Base-by-base conservation (phyloP, 179 eudicot genomes). In the Monotropa hypopitys region DNA sequence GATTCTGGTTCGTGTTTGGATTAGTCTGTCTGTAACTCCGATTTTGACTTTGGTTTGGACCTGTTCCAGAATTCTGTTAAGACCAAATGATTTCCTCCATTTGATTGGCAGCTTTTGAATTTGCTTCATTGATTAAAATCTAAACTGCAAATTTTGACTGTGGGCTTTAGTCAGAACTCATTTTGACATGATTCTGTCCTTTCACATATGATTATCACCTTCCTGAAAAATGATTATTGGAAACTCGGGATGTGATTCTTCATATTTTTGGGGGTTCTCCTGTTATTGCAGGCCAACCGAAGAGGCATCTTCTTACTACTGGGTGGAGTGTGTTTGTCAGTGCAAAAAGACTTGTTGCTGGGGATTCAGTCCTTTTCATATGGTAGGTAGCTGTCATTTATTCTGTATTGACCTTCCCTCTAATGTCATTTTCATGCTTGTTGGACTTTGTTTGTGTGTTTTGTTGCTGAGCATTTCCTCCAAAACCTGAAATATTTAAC, bases 281-380 rank as follows among this genome's bases (percentile, higher is more conserved):
- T 70, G n/a, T 51, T 72, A 40, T 68, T 80, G 75, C 86, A 89
- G 92, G 92, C 59, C 92, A 89, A 81, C 92, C 92, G 38, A 89
- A 89, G 84, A 82, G 92, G 77, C 92, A 89, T 89, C 90, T 89
- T 59, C 88, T 89, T 45, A 89, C 92, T 68, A 89, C 92, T 21
- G 92, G 92, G 47, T 89, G 92, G 92, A 89, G 92, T 75, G 92
- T 89, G 78, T 89, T 89, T 75, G 92, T 89, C 20, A 89, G 92
- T 82, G 88, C 92, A 71, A 89, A 89, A 84, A 83, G 90, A 79
- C 88, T 89, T 45, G 89, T 86, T 51, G 92, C 92, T 57, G 92
- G 92, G 46, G 92, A 89, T 80, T 82, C 92, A 18, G 92, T 89
- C 68, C 82, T 89, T 76, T 89, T 89, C 83, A 89, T 89, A 77